Conservation (phyloP, 257 asterid species). For the Lycium barbarum region DNA sequence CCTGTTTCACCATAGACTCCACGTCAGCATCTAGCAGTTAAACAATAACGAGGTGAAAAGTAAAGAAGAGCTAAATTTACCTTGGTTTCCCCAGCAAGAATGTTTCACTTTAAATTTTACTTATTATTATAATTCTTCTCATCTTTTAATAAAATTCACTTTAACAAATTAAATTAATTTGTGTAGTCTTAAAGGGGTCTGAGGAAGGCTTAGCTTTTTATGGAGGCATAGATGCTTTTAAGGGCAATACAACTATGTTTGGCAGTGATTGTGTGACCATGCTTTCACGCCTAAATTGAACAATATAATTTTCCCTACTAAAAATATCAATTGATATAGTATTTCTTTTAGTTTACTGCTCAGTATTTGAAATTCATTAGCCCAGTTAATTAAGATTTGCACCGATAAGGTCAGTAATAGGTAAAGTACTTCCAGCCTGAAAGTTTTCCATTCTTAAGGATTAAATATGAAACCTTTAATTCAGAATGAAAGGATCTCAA, state of each 20-base stretch:
- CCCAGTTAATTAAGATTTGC: not conserved
- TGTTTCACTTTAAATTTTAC: not conserved
- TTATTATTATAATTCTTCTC: not conserved
- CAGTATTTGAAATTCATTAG: not conserved
- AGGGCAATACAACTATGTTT: not conserved
- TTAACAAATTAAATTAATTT: not conserved
- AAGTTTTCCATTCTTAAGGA: no score
- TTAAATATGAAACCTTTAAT: no score
- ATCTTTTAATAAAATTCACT: constrained; percentile 21
- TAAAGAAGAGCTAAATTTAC: not conserved
- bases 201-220: constrained; percentile 21
- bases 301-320: not conserved
- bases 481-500: no score
- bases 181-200: not conserved
- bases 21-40: constrained; percentile 6
- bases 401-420: fast-evolving
- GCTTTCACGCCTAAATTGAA: not conserved
- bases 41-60: not conserved
- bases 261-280: constrained; percentile 18
- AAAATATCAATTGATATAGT: no score
- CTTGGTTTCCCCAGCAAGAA: constrained; percentile 1
- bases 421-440: not conserved
- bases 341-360: no score
- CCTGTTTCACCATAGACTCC: constrained; percentile 12
- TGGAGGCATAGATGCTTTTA: constrained; percentile 5